phyloP scores from a whole-genome alignment of 176 grass and related monocot genomes.

The Thalia dealbata region DNA sequence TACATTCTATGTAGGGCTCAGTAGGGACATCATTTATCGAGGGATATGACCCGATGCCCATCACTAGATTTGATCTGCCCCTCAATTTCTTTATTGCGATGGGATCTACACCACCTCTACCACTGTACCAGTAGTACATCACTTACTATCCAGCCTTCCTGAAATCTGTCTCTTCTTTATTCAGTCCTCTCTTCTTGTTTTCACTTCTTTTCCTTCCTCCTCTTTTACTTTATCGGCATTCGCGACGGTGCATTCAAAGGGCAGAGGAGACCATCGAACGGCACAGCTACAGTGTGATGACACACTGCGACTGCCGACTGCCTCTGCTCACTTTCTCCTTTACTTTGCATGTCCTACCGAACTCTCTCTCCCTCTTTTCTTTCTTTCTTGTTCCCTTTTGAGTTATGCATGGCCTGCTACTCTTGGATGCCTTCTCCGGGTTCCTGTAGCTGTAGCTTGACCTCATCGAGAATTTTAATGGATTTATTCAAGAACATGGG shows the following conservation, averaged over 20 bases:
- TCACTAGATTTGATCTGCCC: conserved; percentile 1
- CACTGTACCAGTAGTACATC: background rate
- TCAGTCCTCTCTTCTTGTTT: background rate
- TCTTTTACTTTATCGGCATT: background rate
- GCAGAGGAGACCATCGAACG: background rate
- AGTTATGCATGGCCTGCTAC: background rate
- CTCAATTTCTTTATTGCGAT: conserved; percentile 2
- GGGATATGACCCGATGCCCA: conserved; percentile 1
- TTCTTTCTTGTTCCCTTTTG: background rate
- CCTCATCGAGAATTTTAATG: background rate
- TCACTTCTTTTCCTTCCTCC: background rate
- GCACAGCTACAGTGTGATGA: background rate
- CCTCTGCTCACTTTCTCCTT: background rate
- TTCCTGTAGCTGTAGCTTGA: background rate
- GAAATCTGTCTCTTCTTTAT: conserved; percentile 1
- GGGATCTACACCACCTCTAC: conserved; percentile 1
- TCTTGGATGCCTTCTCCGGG: background rate
- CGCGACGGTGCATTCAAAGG: background rate
- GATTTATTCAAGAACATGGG: background rate
- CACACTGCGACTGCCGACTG: too few species aligned
- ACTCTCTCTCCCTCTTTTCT: background rate
- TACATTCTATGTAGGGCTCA: background rate
- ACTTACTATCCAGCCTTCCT: conserved; percentile 2
- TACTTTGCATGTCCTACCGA: background rate
- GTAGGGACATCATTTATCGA: background rate